Base-by-base conservation (phyloP, 2,329 filamentous ascomycete species). In the Epichloe aotearoae region DNA sequence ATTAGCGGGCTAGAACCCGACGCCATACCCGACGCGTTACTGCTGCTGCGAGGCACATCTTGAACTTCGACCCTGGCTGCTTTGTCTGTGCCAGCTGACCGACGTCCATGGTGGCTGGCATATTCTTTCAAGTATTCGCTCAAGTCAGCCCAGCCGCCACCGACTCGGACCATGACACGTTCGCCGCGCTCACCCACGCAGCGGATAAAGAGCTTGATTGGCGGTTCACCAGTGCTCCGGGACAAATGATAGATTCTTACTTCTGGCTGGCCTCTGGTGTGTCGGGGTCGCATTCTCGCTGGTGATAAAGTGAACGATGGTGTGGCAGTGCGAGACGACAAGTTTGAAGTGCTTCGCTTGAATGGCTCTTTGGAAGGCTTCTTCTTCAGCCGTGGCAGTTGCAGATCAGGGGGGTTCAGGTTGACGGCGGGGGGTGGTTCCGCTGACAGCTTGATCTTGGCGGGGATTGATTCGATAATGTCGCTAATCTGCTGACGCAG, bases 61-160 rank as follows among this genome's bases (percentile, higher is more conserved):
- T 73, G 74, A 20, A 84, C 71, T 59, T 84, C 80, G 8, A 84
- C 73, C 61, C 75, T 78, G 51, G 74, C 69, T 46, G 74, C 73
- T 38, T 30, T 42, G 11, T 64, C 63, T 33, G 62, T 61, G 50
- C 67, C 67, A 53, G 69, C 65, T 48, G 77, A 77, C 41, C 79
- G 82, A n/a, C 87, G 83, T 42, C 87, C 86, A 64, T 98, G 93
- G 63, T 98, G 93, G 53, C 83, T 82, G 7, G 89, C 90, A 61
- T 96, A 98, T 65, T 95, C 88, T 58, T 89, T 85, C 41, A 98
- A 75, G 62, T 96, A 98, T 66, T 97, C 93, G 38, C 86, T 91
- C 19, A 98, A 73, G 66, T 98, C 93, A 14, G 90, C 89, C 93
- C 93, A 98, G n/a, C 93, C 93, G 53, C 93, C 93, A 12, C 93